phyloP scores from a whole-genome alignment of 2,329 filamentous ascomycete genomes.

The Raffaelea ambrosiae region DNA sequence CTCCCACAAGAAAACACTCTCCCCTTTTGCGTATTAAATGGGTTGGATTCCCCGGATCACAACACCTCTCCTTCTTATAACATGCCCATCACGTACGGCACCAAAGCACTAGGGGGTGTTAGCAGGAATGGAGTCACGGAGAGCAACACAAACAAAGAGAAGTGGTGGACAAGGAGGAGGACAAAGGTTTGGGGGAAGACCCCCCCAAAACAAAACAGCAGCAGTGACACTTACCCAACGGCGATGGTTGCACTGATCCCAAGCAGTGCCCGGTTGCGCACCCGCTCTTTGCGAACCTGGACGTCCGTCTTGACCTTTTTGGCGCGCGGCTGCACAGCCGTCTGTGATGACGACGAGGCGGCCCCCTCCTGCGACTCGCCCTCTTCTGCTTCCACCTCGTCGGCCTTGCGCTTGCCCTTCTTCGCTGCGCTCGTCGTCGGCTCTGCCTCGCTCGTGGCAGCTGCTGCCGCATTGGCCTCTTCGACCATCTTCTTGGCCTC shows the following conservation, averaged over 20 bases:
- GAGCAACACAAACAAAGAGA: not conserved
- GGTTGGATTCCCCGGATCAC: not conserved
- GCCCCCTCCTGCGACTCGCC: constrained; percentile 50
- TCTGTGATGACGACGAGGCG: constrained; percentile 3
- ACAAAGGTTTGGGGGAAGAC: not conserved
- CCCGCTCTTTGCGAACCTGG: constrained; percentile 75
- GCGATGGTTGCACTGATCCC: constrained; percentile 82
- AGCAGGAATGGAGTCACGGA: not conserved
- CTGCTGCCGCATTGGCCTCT: constrained; percentile 31
- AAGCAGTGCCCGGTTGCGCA: constrained; percentile 76
- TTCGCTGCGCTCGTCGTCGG: constrained; percentile 30
- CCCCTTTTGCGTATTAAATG: not conserved
- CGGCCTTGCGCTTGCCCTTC: constrained; percentile 65
- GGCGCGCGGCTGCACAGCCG: constrained; percentile 12
- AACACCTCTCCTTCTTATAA: constrained; percentile 9
- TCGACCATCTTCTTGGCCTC: constrained; percentile 85
- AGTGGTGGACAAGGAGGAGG: not conserved
- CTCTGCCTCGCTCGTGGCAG: constrained; percentile 28
- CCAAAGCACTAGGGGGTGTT: constrained; percentile 15
- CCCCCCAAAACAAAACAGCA: not conserved
- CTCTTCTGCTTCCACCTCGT: constrained; percentile 61
- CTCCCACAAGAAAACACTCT: too few relatives aligned
- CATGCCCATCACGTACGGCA: constrained; percentile 18
- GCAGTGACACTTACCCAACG: constrained; percentile 64
- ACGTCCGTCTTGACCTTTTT: constrained; percentile 80